Percentiles rank a stretch among this genome's conserved stretches.
Evolutionary conservation across 2,329 filamentous ascomycete species (phyloP).

Genomic region (Fusarium algeriense): DNA sequence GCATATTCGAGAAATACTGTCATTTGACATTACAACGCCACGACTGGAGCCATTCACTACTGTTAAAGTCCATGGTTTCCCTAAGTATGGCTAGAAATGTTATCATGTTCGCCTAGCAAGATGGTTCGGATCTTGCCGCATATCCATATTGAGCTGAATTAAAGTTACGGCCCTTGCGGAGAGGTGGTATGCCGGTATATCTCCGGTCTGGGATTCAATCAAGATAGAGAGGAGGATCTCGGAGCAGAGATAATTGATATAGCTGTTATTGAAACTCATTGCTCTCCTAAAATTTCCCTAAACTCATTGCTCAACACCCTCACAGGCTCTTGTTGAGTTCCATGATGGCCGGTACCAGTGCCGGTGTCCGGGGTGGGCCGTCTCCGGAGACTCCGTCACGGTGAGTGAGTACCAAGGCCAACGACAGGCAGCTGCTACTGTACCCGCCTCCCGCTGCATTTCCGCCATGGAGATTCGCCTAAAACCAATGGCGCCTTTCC

Average conservation of each 20-base stretch:
- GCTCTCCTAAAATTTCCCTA: background rate
- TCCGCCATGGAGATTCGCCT: constrained; percentile 27
- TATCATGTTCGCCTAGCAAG: background rate
- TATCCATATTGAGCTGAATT: background rate
- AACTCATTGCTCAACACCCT: background rate
- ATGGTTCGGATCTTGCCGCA: background rate
- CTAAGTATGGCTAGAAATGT: background rate
- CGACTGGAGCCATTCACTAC: background rate
- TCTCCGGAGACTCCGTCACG: constrained; percentile 17
- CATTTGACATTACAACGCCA: background rate
- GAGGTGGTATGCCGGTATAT: background rate
- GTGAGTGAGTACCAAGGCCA: background rate
- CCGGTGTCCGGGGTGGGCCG: constrained; percentile 23
- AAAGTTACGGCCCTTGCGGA: background rate
- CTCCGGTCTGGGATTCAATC: background rate
- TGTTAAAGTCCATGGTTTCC: background rate
- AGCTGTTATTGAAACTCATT: too few species aligned
- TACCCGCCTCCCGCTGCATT: constrained; percentile 13
- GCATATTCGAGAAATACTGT: too few species aligned
- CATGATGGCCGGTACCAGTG: constrained; percentile 5
- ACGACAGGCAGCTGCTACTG: background rate
- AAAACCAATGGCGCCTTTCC: constrained; percentile 20
- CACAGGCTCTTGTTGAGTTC: background rate
- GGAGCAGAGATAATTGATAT: background rate
- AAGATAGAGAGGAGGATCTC: background rate